phyloP scores from a whole-genome alignment of 306 rosid species.

The Canavalia gladiata region DNA sequence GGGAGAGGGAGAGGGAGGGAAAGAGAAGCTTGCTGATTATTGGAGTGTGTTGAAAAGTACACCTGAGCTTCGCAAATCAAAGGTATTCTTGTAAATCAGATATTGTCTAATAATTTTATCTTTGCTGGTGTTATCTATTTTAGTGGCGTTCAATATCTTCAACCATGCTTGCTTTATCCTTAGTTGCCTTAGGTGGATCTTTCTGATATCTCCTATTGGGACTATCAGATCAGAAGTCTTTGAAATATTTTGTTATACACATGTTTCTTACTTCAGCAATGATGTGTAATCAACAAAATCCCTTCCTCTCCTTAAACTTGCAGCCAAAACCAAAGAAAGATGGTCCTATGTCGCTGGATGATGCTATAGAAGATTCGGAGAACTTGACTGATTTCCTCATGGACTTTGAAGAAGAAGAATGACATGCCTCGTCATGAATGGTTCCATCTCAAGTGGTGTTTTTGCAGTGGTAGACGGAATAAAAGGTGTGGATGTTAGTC shows the following conservation, averaged over 20 bases:
- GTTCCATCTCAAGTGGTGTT: conserved; percentile 27
- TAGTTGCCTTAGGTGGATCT: conserved; percentile 22
- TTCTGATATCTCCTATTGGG: conserved; percentile 1
- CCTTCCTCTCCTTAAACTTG: conserved; percentile 34
- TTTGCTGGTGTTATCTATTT: conserved; percentile 21
- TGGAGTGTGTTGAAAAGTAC: conserved; percentile 94
- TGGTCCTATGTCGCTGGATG: conserved; percentile 71
- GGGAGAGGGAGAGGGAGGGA: conserved; percentile 46
- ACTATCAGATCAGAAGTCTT: conserved; percentile 21
- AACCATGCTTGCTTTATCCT: conserved; percentile 9
- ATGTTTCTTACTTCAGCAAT: conserved; percentile 38
- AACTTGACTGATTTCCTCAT: conserved; percentile 91
- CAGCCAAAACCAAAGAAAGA: conserved; percentile 84
- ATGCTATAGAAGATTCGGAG: conserved; percentile 83
- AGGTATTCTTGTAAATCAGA: conserved; percentile 63
- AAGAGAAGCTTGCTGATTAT: conserved; percentile 75
- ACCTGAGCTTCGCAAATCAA: conserved; percentile 76
- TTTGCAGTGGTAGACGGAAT: conserved; percentile 9
- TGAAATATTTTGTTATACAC: conserved; percentile 21
- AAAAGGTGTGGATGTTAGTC: conserved; percentile 21
- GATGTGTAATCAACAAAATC: not conserved
- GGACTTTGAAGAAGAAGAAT: conserved; percentile 90
- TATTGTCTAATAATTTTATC: not conserved
- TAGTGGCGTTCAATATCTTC: not conserved
- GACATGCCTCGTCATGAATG: conserved; percentile 35